Percentiles rank a stretch among this genome's conserved stretches.
phyloP scores from a whole-genome alignment of 2,329 filamentous ascomycete genomes.

The Fusarium marasasianum region DNA sequence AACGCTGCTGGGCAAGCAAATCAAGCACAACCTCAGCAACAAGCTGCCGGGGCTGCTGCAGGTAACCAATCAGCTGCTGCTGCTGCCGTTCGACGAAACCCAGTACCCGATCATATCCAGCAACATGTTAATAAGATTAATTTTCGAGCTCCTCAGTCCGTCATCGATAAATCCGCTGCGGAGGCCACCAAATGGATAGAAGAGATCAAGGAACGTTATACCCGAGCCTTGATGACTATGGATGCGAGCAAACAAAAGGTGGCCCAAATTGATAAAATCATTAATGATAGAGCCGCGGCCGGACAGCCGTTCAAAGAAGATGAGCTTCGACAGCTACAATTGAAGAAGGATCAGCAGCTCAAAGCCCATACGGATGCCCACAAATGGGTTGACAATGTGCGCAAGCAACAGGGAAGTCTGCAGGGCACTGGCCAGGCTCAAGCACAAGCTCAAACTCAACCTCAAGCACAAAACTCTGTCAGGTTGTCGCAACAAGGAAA shows the following conservation, averaged over 20 bases:
- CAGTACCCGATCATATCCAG: conserved; percentile 56
- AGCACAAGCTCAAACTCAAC: conserved; percentile 18
- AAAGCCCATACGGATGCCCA: conserved; percentile 59
- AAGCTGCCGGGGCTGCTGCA: conserved; percentile 8
- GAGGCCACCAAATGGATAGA: conserved; percentile 60
- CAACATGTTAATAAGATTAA: conserved; percentile 59
- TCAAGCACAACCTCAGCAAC: conserved; percentile 36
- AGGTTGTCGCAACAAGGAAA: conserved; percentile 38
- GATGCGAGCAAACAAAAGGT: conserved; percentile 56
- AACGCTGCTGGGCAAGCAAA: conserved; percentile 29
- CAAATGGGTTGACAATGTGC: conserved; percentile 58
- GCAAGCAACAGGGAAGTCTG: conserved; percentile 55
- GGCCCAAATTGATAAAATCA: conserved; percentile 52
- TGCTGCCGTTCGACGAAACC: conserved; percentile 41
- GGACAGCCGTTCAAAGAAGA: conserved; percentile 58
- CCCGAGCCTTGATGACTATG: conserved; percentile 60
- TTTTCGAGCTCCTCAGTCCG: conserved; percentile 54
- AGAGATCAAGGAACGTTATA: conserved; percentile 59
- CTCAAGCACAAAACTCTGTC: conserved; percentile 7
- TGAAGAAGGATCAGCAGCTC: conserved; percentile 55
- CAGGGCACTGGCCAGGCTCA: conserved; percentile 42
- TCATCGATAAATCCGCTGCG: conserved; percentile 53
- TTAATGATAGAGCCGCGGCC: conserved; percentile 54
- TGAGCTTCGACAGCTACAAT: conserved; percentile 56
- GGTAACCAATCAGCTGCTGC: conserved; percentile 27